These are phyloP conservation scores for Psidium guajava DNA, from an alignment of 345 rosid genomes.

Conservation along the genomic window DNA sequence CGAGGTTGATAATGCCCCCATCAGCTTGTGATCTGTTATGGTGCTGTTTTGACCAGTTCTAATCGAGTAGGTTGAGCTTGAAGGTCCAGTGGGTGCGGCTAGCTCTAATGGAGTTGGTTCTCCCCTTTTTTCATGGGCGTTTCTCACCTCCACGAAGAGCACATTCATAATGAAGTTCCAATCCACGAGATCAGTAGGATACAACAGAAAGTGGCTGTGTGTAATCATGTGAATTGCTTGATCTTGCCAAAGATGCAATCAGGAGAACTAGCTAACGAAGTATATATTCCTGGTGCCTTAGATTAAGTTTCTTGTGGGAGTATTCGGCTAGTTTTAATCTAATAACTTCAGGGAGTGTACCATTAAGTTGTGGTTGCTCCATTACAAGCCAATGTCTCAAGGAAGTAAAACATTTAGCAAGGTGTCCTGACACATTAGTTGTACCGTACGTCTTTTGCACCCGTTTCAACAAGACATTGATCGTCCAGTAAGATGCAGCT, in stretches of 20 bases:
- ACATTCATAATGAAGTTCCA: neutral
- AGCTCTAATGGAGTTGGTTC: neutral
- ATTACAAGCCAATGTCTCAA: neutral
- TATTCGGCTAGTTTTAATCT: neutral
- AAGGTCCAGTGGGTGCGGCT: neutral
- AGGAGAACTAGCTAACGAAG: neutral
- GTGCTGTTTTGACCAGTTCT: neutral
- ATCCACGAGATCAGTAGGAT: neutral
- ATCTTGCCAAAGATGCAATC: neutral
- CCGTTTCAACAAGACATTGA: neutral
- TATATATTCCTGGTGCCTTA: neutral
- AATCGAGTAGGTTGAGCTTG: neutral
- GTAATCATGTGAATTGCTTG: neutral
- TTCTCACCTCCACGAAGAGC: neutral
- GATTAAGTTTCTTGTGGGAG: neutral
- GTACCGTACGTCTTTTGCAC: neutral
- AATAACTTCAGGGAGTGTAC: neutral
- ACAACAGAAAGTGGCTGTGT: neutral
- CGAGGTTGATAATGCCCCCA: constrained; percentile 6
- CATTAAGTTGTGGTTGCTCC: neutral
- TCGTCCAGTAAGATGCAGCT: neutral
- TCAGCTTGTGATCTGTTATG: constrained; percentile 10
- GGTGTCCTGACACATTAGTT: neutral
- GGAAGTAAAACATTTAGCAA: neutral
- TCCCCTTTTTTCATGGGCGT: neutral